phyloP scores from a whole-genome alignment of 805 yeast species.

The Ogataea chonburiensis region DNA sequence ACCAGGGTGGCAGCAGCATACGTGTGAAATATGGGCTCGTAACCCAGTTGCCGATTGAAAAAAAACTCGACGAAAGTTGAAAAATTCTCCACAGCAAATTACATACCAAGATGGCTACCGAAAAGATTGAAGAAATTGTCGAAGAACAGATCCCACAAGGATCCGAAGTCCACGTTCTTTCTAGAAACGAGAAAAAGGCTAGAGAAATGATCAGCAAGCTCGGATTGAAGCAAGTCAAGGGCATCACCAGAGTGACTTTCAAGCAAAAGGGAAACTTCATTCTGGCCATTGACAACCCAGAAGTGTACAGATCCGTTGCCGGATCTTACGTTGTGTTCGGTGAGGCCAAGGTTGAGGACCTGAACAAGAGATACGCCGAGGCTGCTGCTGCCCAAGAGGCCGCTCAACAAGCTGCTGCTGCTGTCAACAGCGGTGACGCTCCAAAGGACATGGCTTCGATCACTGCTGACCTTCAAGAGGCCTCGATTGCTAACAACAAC shows the following conservation, averaged over 20 bases:
- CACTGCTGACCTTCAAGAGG: constrained; percentile 76
- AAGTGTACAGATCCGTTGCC: constrained; percentile 88
- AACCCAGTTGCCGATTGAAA: constrained; percentile 12
- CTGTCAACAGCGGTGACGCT: constrained; percentile 30
- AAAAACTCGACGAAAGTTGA: constrained; percentile 6
- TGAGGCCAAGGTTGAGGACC: constrained; percentile 95
- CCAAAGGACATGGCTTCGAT: constrained; percentile 75
- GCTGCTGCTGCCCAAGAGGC: constrained; percentile 77
- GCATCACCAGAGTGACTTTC: constrained; percentile 93
- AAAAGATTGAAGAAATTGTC: constrained; percentile 35
- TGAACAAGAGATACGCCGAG: constrained; percentile 82
- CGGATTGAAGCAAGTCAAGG: constrained; percentile 86
- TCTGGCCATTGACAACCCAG: constrained; percentile 90
- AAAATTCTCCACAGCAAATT: constrained; percentile 14
- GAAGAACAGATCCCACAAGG: constrained; percentile 67
- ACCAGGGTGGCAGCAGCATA: too few relatives aligned
- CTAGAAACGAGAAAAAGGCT: constrained; percentile 95
- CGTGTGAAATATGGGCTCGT: too few relatives aligned
- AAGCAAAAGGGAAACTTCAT: constrained; percentile 89
- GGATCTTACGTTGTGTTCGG: constrained; percentile 97
- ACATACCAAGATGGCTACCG: constrained; percentile 18
- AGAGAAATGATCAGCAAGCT: constrained; percentile 85
- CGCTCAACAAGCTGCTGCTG: constrained; percentile 49
- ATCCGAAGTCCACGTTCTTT: constrained; percentile 74
- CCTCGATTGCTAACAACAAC: constrained; percentile 45